Evolutionary conservation across 192 early-diverging fungal genomes (phyloP), one percentile per base, ranked within the genome.

Genomic region (Backusella tarrabulga): DNA sequence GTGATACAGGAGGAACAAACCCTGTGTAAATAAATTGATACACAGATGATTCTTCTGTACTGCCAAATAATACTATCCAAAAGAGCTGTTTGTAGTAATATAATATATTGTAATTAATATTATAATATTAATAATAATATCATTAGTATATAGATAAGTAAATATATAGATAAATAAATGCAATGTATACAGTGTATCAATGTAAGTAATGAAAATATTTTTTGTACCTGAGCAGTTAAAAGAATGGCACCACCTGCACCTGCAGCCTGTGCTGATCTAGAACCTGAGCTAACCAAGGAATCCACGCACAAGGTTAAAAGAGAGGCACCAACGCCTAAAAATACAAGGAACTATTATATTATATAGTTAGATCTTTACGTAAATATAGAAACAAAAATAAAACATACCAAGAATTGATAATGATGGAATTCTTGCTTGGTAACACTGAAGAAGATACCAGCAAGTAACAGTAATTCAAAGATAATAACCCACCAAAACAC

Each of bases 31-130:
- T 66, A 14, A 44, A 32, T 41, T 56, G 36, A 54, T 70, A 67
- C 26, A 79, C 32, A 56, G 34, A 83, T 12, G 91, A 91, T 3
- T 90, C 89, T 2, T 89, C 88, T 38, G 86, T 86, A 79, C 87
- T 85, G 66, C 91, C 92, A 73, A 92, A 88, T 34, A 86, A 79
- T 35, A 91, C 78, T 46, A 92, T 80, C 92, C 90, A 93, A 71
- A 91, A 87, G 76, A 91, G 87, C 79, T 83, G 80, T 54, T 38
- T 67, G 40, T 44, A 60, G 15, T 21, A 46, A 78, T 35, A 34
- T 46, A 41, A 40, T 66, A 68, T 35, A 17, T 34, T 56, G 63
- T 50, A 50, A 60, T 42, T 44, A 21, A 11, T 40, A 44, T 19
- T 40, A 15, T 17, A 63, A 36, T 17, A 63, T 26, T 23, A 69